Evolutionary conservation across 169 alveolate genomes (phyloP).

Genomic region (Gregarina niphandrodes): DNA sequence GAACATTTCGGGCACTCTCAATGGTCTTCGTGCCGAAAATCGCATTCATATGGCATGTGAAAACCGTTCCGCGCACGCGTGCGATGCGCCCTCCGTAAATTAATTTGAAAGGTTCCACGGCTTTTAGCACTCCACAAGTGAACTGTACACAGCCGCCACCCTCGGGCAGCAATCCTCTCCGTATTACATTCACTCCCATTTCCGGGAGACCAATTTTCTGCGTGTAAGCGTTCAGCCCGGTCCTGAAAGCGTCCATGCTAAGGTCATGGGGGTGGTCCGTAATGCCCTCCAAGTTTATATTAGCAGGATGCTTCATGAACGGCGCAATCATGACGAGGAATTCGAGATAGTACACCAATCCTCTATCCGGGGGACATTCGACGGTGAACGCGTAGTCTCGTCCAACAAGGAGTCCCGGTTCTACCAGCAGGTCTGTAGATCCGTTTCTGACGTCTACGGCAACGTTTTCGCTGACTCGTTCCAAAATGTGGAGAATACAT

Average conservation of each 20-base stretch:
- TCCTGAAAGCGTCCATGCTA: constrained; percentile 24
- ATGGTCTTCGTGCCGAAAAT: constrained; percentile 35
- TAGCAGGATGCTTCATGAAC: constrained; percentile 41
- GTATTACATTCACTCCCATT: constrained; percentile 29
- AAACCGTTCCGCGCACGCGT: constrained; percentile 53
- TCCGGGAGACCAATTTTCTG: constrained; percentile 35
- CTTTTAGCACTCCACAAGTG: constrained; percentile 23
- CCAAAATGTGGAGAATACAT: constrained; percentile 35
- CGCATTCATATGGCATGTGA: constrained; percentile 34
- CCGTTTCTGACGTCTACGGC: constrained; percentile 42
- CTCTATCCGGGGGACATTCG: constrained; percentile 38
- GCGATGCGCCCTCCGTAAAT: constrained; percentile 49
- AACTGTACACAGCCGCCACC: constrained; percentile 45
- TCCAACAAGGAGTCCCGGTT: constrained; percentile 57
- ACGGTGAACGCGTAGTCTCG: constrained; percentile 18
- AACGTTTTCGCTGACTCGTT: constrained; percentile 45
- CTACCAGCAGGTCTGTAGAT: constrained; percentile 45
- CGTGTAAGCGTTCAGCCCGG: too few relatives aligned
- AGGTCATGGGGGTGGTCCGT: constrained; percentile 42
- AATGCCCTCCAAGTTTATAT: constrained; percentile 36
- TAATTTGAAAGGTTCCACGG: constrained; percentile 33
- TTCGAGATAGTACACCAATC: constrained; percentile 46
- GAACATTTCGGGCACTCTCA: constrained; percentile 39
- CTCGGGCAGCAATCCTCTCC: constrained; percentile 39
- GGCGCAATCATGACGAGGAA: constrained; percentile 34